Base-by-base conservation (phyloP, 176 grass and related monocot species). In the Rhynchospora breviuscula region DNA sequence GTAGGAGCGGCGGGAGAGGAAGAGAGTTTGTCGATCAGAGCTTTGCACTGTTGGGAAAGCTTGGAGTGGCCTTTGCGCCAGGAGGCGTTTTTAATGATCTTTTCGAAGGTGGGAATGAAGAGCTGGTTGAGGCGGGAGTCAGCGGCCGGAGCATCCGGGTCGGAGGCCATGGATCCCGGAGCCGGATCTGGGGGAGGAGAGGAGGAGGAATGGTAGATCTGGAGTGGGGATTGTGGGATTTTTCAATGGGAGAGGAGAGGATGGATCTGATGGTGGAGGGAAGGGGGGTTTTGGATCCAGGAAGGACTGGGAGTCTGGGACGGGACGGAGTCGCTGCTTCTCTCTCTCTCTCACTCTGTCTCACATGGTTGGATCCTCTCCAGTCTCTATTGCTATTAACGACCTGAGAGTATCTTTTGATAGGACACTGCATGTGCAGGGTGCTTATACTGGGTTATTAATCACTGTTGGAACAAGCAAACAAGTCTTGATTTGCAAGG, bases 1-100 rank as follows among this genome's bases (percentile, higher is more conserved):
- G 89, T 84, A 22, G 96, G 57, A 6, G 89, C 53, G 14, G 78
- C 10, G 19, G 84, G 84, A 64, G 80, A 33, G 0, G 91, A 40
- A 44, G 89, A 89, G 62, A 99, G 86, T 82, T 87, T 90, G 54
- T 99, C 97, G 88, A 99, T 90, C 83, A 99, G 84, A 63, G 91
- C 88, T 83, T 93, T 96, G 97, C 93, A 94, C 58, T 90, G 94
- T 77, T 95, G 93, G 18, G 93, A 95, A 89, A 99, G 93, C 93
- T 99, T 99, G 64, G 93, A 99, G 78, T 99, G 93, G 60, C 91
- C 97, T 81, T 99, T 99, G 59, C 93, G 91, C 97, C 97, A 99
- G 7, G 93, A 99, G 63, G 91, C 76, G 72, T 96, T 96, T 85
- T 93, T 99, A 4, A 96, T 85, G 87, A 99, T 87, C 97, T 99